Base-by-base conservation (phyloP, 805 yeast genomes). In the Lachancea lanzarotensis region DNA sequence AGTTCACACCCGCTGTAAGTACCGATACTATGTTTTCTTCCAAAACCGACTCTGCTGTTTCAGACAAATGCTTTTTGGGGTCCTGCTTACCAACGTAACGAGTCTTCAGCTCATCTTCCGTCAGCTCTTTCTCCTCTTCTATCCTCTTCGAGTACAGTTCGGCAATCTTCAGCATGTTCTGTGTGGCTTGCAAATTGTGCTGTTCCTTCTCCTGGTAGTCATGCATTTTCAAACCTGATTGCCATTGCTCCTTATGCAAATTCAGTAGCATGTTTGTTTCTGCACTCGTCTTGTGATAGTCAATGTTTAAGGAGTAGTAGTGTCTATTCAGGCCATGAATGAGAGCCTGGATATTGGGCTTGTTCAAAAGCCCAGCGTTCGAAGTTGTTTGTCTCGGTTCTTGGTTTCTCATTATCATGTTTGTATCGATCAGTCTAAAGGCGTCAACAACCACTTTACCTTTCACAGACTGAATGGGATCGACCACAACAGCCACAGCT, bases 361-460 rank as follows among this genome's bases (percentile, higher is more conserved):
- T 93, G 68, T 93, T 90, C 64, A 93, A 75, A 57, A 89, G 85
- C 27, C 98, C 98, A 42, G 90, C 82, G 63, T 93, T 93, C 18
- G 96, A 88, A 3, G 98, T 93, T 10, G 97, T 84, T 65, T 91
- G 98, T 63, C 99, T 81, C 43, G 98, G 97, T 68, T 93, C 99
- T 66, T 87, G 95, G 47, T 96, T 96, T 76, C 88, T 78, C 93
- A 93, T 87, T 58, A 90, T 68, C 11, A 89, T 76, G 35, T 89
- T 78, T 3, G 96, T 81, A 53, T 88, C 87, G 59, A 93, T 93
- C 52, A 95, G 75, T 71, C 99, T 79, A 70, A 93, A 93, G 2
- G 99, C 99, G 69, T 93, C 99, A 58, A 93, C 93, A 39, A 93
- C 99, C 38, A 93, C 99, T 65, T 93, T 93, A 52, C 99, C 99